Conservation (phyloP, 441 rosid species). For the Pelargonium fulgidum region DNA sequence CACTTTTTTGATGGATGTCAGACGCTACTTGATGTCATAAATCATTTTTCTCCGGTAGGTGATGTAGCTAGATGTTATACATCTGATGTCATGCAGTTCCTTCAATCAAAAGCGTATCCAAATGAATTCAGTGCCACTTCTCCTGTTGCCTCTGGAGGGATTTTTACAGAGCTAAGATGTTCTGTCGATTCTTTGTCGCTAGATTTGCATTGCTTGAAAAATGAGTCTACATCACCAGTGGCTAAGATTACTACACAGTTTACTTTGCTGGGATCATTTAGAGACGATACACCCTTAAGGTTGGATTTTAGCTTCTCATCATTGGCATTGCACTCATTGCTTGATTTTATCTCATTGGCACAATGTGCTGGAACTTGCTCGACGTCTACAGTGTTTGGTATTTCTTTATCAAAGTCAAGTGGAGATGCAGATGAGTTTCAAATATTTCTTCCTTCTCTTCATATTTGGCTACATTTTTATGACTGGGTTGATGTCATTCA, state of each 20-base stretch:
- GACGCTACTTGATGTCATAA: slow-evolving; percentile 51
- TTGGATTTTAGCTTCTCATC: slow-evolving; percentile 50
- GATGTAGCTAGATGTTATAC: slow-evolving; percentile 52
- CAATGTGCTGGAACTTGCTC: slow-evolving; percentile 38
- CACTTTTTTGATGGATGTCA: slow-evolving; percentile 46
- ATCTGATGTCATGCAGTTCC: slow-evolving; percentile 54
- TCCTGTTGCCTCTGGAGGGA: slow-evolving; percentile 30
- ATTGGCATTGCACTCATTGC: slow-evolving; percentile 47
- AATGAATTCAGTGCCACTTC: slow-evolving; percentile 34
- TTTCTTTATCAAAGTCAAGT: slow-evolving; percentile 41
- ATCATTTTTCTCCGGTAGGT: slow-evolving; percentile 51
- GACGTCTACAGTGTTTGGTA: slow-evolving; percentile 42
- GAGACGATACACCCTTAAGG: slow-evolving; percentile 38
- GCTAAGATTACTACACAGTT: slow-evolving; percentile 58
- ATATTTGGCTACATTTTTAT: slow-evolving; percentile 61
- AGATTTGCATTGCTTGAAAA: slow-evolving; percentile 32
- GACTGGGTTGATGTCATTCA: slow-evolving; percentile 60
- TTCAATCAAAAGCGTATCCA: slow-evolving; percentile 40
- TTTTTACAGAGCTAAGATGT: slow-evolving; percentile 39
- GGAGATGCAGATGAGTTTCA: slow-evolving; percentile 36
- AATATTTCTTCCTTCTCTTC: slow-evolving; percentile 66
- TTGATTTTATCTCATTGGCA: slow-evolving; percentile 49
- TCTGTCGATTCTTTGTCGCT: slow-evolving; percentile 47
- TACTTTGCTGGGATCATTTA: slow-evolving; percentile 48
- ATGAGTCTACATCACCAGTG: slow-evolving; percentile 38